Conservation (phyloP, 805 yeast genomes). For the Wickerhamiella cacticola region DNA sequence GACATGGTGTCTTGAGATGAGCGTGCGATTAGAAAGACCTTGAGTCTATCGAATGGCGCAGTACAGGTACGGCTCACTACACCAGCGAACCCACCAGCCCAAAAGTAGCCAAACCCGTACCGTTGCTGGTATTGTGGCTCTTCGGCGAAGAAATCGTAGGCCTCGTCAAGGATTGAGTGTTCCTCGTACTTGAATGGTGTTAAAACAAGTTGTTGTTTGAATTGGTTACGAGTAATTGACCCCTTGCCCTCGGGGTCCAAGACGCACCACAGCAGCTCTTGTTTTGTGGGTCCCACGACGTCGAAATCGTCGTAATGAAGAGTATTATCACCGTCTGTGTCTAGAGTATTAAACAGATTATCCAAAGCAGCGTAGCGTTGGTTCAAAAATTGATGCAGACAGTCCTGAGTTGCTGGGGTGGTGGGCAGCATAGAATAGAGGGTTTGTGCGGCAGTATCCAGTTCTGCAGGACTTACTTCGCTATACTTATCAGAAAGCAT, state of each 20-base stretch:
- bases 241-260: slow-evolving; percentile 50
- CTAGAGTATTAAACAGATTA: not conserved
- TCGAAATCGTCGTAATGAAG: not conserved
- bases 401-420: not conserved
- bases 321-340: not conserved
- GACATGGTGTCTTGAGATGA: slow-evolving; percentile 44
- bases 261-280: slow-evolving; percentile 35
- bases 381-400: not conserved
- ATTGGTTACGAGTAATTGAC: slow-evolving; percentile 68
- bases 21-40: slow-evolving; percentile 86
- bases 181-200: slow-evolving; percentile 50
- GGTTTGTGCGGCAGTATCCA: not conserved
- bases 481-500: slow-evolving; percentile 5
- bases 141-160: slow-evolving; percentile 67
- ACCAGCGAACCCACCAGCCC: slow-evolving; percentile 93
- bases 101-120: slow-evolving; percentile 78
- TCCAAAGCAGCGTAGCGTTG: slow-evolving; percentile 1
- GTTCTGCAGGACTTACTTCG: not conserved
- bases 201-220: slow-evolving; percentile 67
- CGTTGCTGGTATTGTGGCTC: slow-evolving; percentile 67
- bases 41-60: slow-evolving; percentile 92
- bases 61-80: slow-evolving; percentile 93
- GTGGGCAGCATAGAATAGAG: not conserved
- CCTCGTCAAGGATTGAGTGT: slow-evolving; percentile 43
- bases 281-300: slow-evolving; percentile 1